A percentile compares a stretch with the other conserved stretches of the same genome.
These are phyloP conservation scores for Aspergillus tubingensis DNA, from an alignment of 2,329 filamentous ascomycete genomes.

Conservation along the genomic window DNA sequence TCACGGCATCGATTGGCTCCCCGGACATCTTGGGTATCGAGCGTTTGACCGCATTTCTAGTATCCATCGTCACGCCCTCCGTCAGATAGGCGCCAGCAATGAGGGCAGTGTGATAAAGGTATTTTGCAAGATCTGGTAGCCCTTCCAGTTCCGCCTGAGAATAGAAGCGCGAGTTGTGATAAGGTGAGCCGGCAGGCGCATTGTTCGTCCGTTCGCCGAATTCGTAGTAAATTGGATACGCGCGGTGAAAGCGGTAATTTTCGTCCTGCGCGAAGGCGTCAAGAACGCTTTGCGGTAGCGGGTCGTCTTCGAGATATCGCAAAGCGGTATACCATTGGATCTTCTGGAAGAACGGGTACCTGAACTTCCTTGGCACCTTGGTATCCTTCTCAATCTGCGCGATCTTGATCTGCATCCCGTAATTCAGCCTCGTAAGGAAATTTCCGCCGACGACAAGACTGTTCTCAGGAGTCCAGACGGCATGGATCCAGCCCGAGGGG, in stretches of 20 bases:
- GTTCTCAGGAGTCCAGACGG: constrained; percentile 70
- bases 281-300: constrained; percentile 59
- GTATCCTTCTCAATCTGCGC: constrained; percentile 68
- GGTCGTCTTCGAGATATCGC: constrained; percentile 65
- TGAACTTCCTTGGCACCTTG: constrained; percentile 65
- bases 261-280: constrained; percentile 58
- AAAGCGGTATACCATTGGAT: constrained; percentile 69
- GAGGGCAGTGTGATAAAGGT: constrained; percentile 64
- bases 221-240: constrained; percentile 60
- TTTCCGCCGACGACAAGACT: constrained; percentile 72
- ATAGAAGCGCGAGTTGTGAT: constrained; percentile 63
- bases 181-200: constrained; percentile 53
- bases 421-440: constrained; percentile 66
- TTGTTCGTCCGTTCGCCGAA: constrained; percentile 56
- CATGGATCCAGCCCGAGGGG: constrained; percentile 71
- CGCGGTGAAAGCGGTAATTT: constrained; percentile 54
- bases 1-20: constrained; percentile 62
- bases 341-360: constrained; percentile 69
- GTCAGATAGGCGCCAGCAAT: constrained; percentile 60
- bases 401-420: constrained; percentile 66
- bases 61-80: constrained; percentile 61
- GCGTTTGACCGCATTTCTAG: constrained; percentile 60
- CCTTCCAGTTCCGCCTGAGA: constrained; percentile 64
- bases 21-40: constrained; percentile 65
- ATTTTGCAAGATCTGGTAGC: constrained; percentile 59